Evolutionary conservation across 805 yeast species (phyloP), one percentile per base, ranked within the genome.

Genomic region (Blastobotrys parvus): DNA sequence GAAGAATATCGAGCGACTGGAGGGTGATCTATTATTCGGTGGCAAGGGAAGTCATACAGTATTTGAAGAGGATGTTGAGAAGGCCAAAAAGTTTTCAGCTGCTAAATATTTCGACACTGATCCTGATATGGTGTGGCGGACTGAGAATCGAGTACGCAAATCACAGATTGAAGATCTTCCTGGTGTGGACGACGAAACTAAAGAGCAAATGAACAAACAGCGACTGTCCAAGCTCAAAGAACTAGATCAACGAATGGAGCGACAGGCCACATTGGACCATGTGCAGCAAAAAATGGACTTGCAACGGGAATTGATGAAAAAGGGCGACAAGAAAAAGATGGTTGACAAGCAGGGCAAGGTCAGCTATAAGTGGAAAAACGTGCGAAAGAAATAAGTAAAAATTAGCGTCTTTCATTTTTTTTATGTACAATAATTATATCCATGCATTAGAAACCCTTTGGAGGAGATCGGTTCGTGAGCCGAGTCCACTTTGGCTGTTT

Each of bases 281-380:
- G 83, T 90, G 15, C 82, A 86, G 56, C 71, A 71, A 34, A 75
- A 79, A 55, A 78, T 89, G 78, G 84, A 82, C 44, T 54, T 75
- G 44, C 94, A 88, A 55, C 77, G 83, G 48, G 94, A 89, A 57
- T 72, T 88, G 43, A 87, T 90, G 95, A 86, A 86, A 61, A 82
- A 80, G 51, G 97, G 97, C 0, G 77, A 78, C 47, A 85, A 84
- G 65, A 83, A 81, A 72, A 88, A 88, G 67, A 61, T 82, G 3
- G 69, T 72, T 2, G 82, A 72, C 44, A 66, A 71, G 13, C 72
- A 76, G 27, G 97, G 97, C 3, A 73, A 74, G 44, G 74, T 75
- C 0, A 69, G 72, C 2, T 92, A 75, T 67, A 86, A 86, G 65
- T 90, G 97, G 95, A 85, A 81, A 60, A 82, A 75, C 53, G 68